Conservation (phyloP, 208 protist species). For the Trypanosoma theileri region DNA sequence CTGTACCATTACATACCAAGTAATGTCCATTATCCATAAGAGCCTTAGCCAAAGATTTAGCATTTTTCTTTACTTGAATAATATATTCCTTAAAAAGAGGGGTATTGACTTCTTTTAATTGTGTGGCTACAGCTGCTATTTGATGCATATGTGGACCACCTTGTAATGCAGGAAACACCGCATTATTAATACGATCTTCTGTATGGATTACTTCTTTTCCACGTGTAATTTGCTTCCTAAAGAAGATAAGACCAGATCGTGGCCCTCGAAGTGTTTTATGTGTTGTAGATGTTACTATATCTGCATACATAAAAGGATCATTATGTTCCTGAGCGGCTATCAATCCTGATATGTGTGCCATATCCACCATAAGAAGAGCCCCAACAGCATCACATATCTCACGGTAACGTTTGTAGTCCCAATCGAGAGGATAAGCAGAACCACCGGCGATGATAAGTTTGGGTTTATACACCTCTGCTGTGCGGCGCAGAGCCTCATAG, state of each 20-base stretch:
- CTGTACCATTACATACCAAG: constrained; percentile 92
- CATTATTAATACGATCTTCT: constrained; percentile 87
- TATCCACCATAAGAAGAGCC: constrained; percentile 93
- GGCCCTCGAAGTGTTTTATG: constrained; percentile 98
- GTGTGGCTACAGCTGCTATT: constrained; percentile 92
- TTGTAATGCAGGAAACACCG: constrained; percentile 95
- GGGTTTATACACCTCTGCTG: constrained; percentile 82
- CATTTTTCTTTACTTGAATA: constrained; percentile 82
- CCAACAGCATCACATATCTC: constrained; percentile 67
- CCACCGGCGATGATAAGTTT: constrained; percentile 92
- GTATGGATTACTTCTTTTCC: constrained; percentile 43
- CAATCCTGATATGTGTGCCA: constrained; percentile 94
- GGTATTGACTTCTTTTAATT: constrained; percentile 84
- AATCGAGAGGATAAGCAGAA: constrained; percentile 94
- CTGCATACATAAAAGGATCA: constrained; percentile 92
- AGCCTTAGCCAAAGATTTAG: constrained; percentile 47
- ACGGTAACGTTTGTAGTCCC: constrained; percentile 88
- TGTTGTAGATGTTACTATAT: constrained; percentile 98
- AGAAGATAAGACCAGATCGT: constrained; percentile 93
- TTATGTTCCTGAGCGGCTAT: constrained; percentile 66
- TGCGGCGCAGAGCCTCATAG: constrained; percentile 85
- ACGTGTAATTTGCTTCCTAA: constrained; percentile 39
- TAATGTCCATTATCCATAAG: constrained; percentile 76
- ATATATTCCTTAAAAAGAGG: constrained; percentile 92
- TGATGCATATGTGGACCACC: constrained; percentile 96